phyloP scores from a whole-genome alignment of 169 alveolate species.

The Eimeria necatrix region DNA sequence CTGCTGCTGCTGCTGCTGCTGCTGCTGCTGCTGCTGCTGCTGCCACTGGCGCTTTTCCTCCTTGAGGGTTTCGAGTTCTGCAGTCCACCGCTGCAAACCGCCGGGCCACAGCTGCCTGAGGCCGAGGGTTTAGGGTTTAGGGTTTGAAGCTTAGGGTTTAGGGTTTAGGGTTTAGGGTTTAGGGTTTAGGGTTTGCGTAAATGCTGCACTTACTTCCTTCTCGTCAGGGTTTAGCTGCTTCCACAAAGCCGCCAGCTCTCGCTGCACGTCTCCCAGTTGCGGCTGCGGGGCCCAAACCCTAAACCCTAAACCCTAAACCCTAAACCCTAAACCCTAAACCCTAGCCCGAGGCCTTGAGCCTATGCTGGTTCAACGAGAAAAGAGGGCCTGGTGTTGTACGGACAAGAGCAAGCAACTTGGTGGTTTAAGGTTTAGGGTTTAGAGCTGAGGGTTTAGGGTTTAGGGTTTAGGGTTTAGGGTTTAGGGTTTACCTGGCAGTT shows the following conservation, averaged over 20 bases:
- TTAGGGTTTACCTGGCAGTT: neutral
- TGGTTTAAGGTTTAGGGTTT: neutral
- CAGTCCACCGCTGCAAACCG: slow-evolving; percentile 1
- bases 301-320: neutral
- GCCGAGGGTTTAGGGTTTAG: no score
- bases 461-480: neutral
- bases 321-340: neutral
- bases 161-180: neutral
- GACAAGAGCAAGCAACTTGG: neutral
- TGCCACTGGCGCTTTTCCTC: neutral
- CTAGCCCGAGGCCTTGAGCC: no score
- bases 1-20: no score
- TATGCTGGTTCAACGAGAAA: no score
- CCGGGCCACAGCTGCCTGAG: neutral
- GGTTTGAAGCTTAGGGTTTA: neutral
- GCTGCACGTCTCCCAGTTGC: neutral
- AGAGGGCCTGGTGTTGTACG: neutral
- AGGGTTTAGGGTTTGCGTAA: neutral
- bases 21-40: neutral
- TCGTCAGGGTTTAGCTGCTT: neutral
- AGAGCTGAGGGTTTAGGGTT: neutral
- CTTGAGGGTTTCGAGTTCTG: neutral
- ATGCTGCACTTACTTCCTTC: neutral
- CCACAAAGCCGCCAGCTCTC: neutral
- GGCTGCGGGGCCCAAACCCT: slow-evolving; percentile 10